Percentiles rank a stretch among this genome's conserved stretches.
Evolutionary conservation across 1,139 yeast genomes (phyloP).

Genomic region (Pichia sp.): DNA sequence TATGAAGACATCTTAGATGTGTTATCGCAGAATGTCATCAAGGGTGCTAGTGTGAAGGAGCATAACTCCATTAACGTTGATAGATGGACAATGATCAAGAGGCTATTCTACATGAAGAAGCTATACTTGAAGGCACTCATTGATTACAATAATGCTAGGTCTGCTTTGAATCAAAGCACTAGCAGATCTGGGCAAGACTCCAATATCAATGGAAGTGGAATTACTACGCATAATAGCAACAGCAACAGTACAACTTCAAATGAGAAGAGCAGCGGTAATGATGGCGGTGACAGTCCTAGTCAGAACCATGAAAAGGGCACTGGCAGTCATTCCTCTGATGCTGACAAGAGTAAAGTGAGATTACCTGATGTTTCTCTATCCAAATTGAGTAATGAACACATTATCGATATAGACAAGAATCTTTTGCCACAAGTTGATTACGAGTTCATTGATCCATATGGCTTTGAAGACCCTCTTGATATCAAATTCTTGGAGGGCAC

Average conservation of each 20-base stretch:
- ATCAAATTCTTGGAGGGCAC: conserved; percentile 74
- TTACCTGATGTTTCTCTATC: conserved; percentile 2
- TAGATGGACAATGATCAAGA: conserved; percentile 63
- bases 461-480: conserved; percentile 78
- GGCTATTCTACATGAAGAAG: conserved; percentile 61
- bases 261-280: no score
- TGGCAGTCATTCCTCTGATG: no score
- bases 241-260: no score
- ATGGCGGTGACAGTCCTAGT: no score
- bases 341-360: no score
- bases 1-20: conserved; percentile 49
- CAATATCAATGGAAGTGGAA: no score
- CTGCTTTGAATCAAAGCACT: no score
- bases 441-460: conserved; percentile 75
- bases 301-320: no score
- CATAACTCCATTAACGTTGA: conserved; percentile 34
- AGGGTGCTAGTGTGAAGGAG: conserved; percentile 18
- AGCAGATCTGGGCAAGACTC: no score
- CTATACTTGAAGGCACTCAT: conserved; percentile 24
- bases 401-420: conserved; percentile 20
- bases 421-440: conserved; percentile 21
- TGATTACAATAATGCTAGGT: no score
- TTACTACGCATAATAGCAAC: no score
- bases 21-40: conserved; percentile 35
- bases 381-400: conserved; percentile 19